A percentile compares a stretch with the other conserved stretches of the same genome.
These are phyloP conservation scores for Cladorrhinum samala DNA, from an alignment of 495 filamentous ascomycete genomes.

Conservation along the genomic window DNA sequence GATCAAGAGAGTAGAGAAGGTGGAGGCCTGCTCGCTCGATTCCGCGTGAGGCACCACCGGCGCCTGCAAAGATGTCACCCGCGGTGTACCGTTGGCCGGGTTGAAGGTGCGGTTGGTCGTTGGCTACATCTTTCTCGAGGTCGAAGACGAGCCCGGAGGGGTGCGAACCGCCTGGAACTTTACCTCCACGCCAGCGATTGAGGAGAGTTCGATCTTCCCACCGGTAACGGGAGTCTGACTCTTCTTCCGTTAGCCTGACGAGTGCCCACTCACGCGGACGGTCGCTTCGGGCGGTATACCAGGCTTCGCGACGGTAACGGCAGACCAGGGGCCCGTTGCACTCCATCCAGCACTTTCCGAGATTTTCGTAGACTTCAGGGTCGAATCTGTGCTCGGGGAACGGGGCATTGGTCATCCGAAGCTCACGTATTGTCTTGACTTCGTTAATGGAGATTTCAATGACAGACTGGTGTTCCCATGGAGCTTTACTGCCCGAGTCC, in stretches of 20 bases:
- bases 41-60: constrained; percentile 67
- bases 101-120: not conserved
- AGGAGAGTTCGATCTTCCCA: constrained; percentile 8
- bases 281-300: constrained; percentile 16
- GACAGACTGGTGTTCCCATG: constrained; percentile 36
- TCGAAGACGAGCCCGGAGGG: constrained; percentile 6
- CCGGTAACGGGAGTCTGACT: constrained; percentile 12
- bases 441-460: constrained; percentile 34
- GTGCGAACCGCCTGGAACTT: constrained; percentile 31
- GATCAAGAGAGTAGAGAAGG: constrained; percentile 59
- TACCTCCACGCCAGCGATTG: constrained; percentile 36
- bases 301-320: constrained; percentile 26
- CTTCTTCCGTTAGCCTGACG: constrained; percentile 16
- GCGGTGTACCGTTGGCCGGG: constrained; percentile 51
- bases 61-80: constrained; percentile 70
- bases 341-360: constrained; percentile 19
- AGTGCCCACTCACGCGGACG: constrained; percentile 30
- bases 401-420: constrained; percentile 48
- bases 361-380: not conserved
- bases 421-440: constrained; percentile 31
- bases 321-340: constrained; percentile 33
- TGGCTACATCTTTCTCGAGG: not conserved
- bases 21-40: constrained; percentile 56
- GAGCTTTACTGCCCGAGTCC: constrained; percentile 35
- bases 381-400: constrained; percentile 37